These are phyloP conservation scores for Fagopyrum esculentum DNA, from an alignment of 148 eudicot species.

Conservation along the genomic window DNA sequence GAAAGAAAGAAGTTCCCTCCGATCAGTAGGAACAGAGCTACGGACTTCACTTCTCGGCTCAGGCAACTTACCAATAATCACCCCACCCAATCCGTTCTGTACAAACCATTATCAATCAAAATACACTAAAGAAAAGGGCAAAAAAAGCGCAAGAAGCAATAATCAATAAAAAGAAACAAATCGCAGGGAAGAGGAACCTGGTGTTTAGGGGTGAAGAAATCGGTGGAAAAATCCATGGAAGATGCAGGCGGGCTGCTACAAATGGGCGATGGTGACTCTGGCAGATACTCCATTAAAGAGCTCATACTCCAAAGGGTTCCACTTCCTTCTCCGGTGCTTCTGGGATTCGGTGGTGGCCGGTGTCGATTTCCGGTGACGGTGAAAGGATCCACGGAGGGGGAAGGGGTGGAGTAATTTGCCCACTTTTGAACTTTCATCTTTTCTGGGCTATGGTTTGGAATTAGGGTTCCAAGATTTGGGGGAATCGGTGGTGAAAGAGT, in stretches of 20 bases:
- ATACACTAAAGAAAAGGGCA: not conserved
- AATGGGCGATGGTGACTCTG: not conserved
- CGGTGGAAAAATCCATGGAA: not conserved
- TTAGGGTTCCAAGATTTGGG: too few relatives aligned
- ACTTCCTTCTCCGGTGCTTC: not conserved
- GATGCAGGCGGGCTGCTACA: not conserved
- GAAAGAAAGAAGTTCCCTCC: not conserved
- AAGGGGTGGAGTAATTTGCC: too few relatives aligned
- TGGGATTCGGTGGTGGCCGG: too few relatives aligned
- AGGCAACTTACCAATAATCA: not conserved
- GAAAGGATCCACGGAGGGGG: too few relatives aligned
- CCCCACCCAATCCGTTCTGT: slow-evolving; percentile 1
- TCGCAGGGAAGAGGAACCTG: not conserved
- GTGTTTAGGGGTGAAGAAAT: not conserved
- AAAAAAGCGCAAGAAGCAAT: too few relatives aligned
- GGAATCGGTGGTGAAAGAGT: too few relatives aligned
- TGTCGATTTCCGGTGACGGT: too few relatives aligned
- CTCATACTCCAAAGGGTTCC: not conserved
- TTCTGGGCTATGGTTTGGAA: too few relatives aligned
- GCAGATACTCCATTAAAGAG: not conserved
- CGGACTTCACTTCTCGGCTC: too few relatives aligned
- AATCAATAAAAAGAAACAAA: not conserved
- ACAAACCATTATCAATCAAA: not conserved
- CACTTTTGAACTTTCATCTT: too few relatives aligned
- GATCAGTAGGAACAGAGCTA: too few relatives aligned